Percentiles rank a stretch among this genome's conserved stretches.
phyloP scores from a whole-genome alignment of 2,329 filamentous ascomycete species.

The Aspergillus cejpii region DNA sequence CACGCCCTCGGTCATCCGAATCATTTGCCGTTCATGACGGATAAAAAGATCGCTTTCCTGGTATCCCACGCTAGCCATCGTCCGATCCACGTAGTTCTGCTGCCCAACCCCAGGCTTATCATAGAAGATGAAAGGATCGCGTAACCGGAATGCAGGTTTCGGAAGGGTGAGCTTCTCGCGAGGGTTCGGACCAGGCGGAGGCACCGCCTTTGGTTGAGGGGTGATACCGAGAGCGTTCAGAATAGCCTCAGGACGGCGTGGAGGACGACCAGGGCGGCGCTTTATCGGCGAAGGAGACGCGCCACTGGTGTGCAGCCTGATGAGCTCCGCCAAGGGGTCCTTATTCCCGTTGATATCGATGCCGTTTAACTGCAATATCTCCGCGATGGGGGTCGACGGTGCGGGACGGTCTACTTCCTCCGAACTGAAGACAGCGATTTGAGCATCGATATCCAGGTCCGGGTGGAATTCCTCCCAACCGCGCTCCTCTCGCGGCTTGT shows the following conservation, averaged over 20 bases:
- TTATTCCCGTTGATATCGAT: constrained; percentile 23
- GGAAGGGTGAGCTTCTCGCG: constrained; percentile 45
- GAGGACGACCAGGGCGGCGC: constrained; percentile 58
- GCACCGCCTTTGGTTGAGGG: constrained; percentile 48
- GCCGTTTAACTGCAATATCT: constrained; percentile 24
- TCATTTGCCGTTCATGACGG: constrained; percentile 65
- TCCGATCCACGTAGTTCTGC: constrained; percentile 87
- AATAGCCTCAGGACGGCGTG: constrained; percentile 57
- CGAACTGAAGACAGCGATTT: constrained; percentile 69
- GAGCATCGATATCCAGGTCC: constrained; percentile 80
- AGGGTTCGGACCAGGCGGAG: constrained; percentile 45
- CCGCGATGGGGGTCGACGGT: constrained; percentile 43
- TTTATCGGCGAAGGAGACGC: constrained; percentile 44
- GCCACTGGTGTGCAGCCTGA: constrained; percentile 35
- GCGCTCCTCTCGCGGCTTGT: constrained; percentile 93
- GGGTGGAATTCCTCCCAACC: constrained; percentile 98
- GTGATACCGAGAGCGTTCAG: constrained; percentile 54
- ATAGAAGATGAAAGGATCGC: constrained; percentile 44
- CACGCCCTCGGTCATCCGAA: constrained; percentile 55
- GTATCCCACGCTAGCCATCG: constrained; percentile 93
- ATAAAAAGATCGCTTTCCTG: constrained; percentile 89
- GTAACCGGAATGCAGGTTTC: constrained; percentile 43
- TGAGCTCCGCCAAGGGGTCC: constrained; percentile 38
- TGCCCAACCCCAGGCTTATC: constrained; percentile 81
- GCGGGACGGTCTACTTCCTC: constrained; percentile 76